These are phyloP conservation scores for Sugiyamaella xylanicola DNA, from an alignment of 1,139 yeast species.

Conservation along the genomic window DNA sequence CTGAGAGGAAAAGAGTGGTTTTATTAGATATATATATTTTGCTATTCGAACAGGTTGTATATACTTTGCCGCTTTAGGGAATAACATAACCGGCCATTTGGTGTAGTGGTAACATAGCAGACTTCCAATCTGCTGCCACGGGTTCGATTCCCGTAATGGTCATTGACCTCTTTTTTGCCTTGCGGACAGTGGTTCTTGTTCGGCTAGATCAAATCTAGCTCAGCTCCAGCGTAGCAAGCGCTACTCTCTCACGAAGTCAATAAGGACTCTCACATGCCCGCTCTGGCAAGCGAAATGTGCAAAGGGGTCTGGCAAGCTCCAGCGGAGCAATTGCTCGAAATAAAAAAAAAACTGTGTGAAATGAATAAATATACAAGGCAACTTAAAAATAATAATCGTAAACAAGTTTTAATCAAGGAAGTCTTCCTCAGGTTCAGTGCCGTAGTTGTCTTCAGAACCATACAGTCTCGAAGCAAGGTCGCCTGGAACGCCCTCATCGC, in stretches of 20 bases:
- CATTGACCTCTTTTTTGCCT: background rate
- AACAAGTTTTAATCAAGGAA: conserved; percentile 3
- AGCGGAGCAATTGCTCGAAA: background rate
- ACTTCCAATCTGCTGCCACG: conserved; percentile 16
- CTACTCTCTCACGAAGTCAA: no score
- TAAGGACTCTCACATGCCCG: no score
- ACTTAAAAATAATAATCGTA: background rate
- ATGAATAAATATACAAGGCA: background rate
- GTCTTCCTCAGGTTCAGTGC: conserved; percentile 5
- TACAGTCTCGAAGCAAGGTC: conserved; percentile 37
- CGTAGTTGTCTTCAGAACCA: conserved; percentile 22
- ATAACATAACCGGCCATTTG: conserved; percentile 7
- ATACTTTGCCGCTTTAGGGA: background rate
- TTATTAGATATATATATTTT: no score
- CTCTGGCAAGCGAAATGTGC: no score
- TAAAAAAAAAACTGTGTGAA: background rate
- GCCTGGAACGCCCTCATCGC: conserved; percentile 40
- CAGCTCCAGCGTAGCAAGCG: no score
- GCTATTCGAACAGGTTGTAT: no score
- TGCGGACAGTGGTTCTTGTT: background rate
- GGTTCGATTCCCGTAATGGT: conserved; percentile 17
- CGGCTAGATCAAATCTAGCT: no score
- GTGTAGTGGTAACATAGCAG: conserved; percentile 16
- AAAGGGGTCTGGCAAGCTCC: no score
- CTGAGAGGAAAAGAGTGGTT: no score